A percentile compares a stretch with the other conserved stretches of the same genome.
phyloP scores from a whole-genome alignment of 1,284 basidiomycete species.

The Wallemia mellicola region DNA sequence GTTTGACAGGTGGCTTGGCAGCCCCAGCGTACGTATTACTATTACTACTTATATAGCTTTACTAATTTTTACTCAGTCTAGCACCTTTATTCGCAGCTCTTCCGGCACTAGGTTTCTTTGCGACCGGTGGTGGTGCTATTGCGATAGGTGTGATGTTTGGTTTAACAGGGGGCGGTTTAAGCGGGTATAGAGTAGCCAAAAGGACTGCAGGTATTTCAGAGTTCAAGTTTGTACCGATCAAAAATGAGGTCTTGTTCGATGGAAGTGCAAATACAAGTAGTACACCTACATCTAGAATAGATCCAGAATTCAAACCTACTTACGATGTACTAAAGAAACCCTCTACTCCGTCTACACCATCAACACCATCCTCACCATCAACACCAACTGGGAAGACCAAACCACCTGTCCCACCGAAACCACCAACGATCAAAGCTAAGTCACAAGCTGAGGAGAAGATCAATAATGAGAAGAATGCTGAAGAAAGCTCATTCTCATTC shows the following conservation, averaged over 20 bases:
- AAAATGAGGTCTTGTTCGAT: conserved; percentile 12
- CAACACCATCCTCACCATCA: background rate
- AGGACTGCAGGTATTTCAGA: conserved; percentile 22
- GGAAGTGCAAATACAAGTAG: background rate
- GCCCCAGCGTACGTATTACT: too few species aligned
- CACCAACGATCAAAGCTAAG: background rate
- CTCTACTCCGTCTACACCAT: background rate
- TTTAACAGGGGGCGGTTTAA: conserved; percentile 21
- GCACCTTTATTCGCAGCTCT: conserved; percentile 20
- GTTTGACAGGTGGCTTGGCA: conserved; percentile 23
- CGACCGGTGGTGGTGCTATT: conserved; percentile 18
- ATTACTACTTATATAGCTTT: too few species aligned
- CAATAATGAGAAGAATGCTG: background rate
- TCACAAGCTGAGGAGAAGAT: conserved; percentile 1
- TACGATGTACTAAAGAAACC: conserved; percentile 4
- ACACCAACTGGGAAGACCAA: background rate
- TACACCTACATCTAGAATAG: background rate
- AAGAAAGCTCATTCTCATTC: background rate
- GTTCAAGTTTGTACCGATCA: conserved; percentile 19
- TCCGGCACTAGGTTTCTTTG: conserved; percentile 16
- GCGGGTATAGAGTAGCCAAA: conserved; percentile 20
- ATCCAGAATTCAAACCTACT: conserved; percentile 4
- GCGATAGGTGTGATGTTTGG: conserved; percentile 23
- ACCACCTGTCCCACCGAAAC: background rate
- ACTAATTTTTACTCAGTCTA: too few species aligned